Evolutionary conservation across 2,329 filamentous ascomycete genomes (phyloP).

Genomic region (Ophiostoma populinum): DNA sequence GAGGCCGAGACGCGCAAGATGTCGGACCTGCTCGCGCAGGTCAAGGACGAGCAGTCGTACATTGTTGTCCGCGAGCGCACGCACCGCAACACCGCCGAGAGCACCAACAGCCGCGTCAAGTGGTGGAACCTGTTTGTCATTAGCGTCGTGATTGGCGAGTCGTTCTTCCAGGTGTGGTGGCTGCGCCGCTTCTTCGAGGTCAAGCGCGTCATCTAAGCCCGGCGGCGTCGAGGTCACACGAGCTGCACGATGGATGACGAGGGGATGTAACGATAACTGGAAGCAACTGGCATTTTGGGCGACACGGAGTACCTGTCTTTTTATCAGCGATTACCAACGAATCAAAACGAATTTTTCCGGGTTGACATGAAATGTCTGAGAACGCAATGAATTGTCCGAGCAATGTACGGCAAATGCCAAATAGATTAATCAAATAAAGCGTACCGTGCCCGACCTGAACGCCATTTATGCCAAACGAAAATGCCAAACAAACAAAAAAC

Average conservation of each 20-base stretch:
- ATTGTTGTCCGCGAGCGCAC: constrained; percentile 90
- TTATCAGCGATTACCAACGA: too few relatives aligned
- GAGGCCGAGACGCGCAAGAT: constrained; percentile 79
- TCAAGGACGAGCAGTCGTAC: constrained; percentile 96
- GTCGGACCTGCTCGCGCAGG: constrained; percentile 70
- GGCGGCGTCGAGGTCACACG: too few relatives aligned
- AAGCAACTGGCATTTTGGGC: too few relatives aligned
- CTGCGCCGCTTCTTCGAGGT: constrained; percentile 95
- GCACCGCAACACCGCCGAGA: constrained; percentile 96
- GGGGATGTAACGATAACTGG: not conserved
- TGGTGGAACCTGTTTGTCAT: constrained; percentile 99
- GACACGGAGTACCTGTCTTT: too few relatives aligned
- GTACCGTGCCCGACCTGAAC: too few relatives aligned
- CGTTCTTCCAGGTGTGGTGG: constrained; percentile 99
- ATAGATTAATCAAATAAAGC: too few relatives aligned
- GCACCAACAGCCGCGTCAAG: constrained; percentile 92
- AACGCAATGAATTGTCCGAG: too few relatives aligned
- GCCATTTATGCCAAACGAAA: not conserved
- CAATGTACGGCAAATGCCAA: too few relatives aligned
- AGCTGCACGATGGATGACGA: not conserved
- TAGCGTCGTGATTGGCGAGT: constrained; percentile 72
- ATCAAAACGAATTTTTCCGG: too few relatives aligned
- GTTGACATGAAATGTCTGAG: too few relatives aligned
- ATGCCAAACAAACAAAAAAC: not conserved
- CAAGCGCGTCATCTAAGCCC: constrained; percentile 44